phyloP scores from a whole-genome alignment of 2,329 filamentous ascomycete species.

The Diaporthe helianthi region DNA sequence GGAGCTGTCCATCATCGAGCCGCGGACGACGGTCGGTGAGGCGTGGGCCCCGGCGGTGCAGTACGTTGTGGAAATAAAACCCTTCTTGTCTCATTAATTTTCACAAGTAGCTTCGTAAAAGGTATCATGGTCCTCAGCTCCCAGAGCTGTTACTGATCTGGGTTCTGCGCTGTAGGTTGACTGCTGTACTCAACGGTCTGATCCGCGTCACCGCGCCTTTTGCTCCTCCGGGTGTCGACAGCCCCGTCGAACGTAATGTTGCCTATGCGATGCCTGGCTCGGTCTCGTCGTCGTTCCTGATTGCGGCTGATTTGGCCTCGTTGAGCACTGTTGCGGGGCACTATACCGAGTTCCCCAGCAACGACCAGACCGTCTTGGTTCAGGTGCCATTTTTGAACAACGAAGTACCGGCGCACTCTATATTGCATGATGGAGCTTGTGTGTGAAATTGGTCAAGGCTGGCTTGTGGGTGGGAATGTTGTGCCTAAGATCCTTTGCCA shows the following conservation, averaged over 20 bases:
- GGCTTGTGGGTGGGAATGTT: too few species aligned
- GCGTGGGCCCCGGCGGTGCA: constrained; percentile 45
- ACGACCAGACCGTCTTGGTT: constrained; percentile 44
- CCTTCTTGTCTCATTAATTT: neutral
- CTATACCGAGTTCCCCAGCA: constrained; percentile 45
- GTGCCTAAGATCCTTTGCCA: neutral
- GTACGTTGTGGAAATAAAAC: constrained; percentile 34
- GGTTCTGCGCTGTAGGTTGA: constrained; percentile 36
- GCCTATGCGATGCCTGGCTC: constrained; percentile 44
- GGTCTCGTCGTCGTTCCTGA: constrained; percentile 42
- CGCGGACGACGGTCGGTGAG: constrained; percentile 42
- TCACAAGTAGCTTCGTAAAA: neutral
- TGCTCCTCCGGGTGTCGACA: constrained; percentile 31
- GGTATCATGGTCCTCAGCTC: too few species aligned
- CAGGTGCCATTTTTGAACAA: constrained; percentile 42
- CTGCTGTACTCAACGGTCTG: constrained; percentile 44
- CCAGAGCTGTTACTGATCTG: neutral
- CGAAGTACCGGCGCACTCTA: constrained; percentile 39
- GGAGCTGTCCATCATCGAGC: constrained; percentile 44
- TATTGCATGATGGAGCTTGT: constrained; percentile 44
- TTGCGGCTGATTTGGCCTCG: constrained; percentile 42
- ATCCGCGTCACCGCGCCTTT: constrained; percentile 43
- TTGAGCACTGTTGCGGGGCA: constrained; percentile 42
- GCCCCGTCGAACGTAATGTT: constrained; percentile 33
- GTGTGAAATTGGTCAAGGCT: neutral